Base-by-base conservation (phyloP, 108 stramenopile species). In the Schizochytrium sp. region DNA sequence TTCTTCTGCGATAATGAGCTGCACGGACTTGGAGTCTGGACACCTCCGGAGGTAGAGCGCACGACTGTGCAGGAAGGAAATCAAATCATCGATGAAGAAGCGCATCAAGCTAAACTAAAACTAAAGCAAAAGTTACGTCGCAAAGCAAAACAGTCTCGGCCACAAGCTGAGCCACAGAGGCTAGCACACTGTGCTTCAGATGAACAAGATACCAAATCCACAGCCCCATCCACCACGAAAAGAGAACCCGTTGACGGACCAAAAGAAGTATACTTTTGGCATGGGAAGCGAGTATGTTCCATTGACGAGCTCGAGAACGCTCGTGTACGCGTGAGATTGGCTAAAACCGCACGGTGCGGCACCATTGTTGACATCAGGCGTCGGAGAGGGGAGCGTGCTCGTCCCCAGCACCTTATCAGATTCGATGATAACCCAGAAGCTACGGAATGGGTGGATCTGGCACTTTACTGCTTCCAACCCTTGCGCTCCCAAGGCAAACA, bases 181-280 rank as follows among this genome's bases (percentile, higher is more conserved):
- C 28, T 28, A 28, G 28, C 28, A 28, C 28, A 28, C 28, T 28
- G 28, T 28, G 28, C 28, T 28, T 28, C 28, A 28, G 28, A 28
- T 28, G 28, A 28, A 28, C 28, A 28, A 28, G 28, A 28, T 28
- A 28, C 28, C 28, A 28, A 28, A 28, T 28, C 28, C 28, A 28
- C 28, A 28, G 28, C 28, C 28, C 28, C 28, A 28, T 28, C 28
- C 28, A 28, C 28, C 28, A 28, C 28, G 28, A 28, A 28, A 28
- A 28, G 28, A 28, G 28, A 28, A 28, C 28, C 28, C 0, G 28
- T 28, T 0, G 28, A 17, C 59, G 59, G 28, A n/a, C 59, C 59
- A n/a, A n/a, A n/a, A n/a, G 59, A 60, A 60, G 59, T 60, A n/a
- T 69, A 44, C 15, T 69, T 69, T 15, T 38, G 64, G 64, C 64